A percentile compares a stretch with the other conserved stretches of the same genome.
Evolutionary conservation across 805 yeast species (phyloP).

Genomic region (Debaryomyces castellii): DNA sequence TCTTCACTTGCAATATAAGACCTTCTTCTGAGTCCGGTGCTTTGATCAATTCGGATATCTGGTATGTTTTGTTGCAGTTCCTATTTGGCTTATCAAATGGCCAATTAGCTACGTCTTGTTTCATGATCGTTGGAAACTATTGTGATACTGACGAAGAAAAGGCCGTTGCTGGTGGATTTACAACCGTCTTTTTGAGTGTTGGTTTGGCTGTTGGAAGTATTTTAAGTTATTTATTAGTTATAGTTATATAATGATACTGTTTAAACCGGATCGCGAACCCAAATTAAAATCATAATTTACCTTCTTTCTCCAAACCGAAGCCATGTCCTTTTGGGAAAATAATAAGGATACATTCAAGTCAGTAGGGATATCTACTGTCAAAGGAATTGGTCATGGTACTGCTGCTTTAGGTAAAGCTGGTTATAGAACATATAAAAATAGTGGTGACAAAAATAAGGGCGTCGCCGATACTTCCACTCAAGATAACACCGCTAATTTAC

Average conservation of each 20-base stretch:
- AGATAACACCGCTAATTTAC: slow-evolving; percentile 9
- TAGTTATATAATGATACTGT: slow-evolving; percentile 9
- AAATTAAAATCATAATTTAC: background rate
- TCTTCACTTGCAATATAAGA: slow-evolving; percentile 64
- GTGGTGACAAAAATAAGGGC: slow-evolving; percentile 28
- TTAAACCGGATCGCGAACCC: background rate
- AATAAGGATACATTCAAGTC: slow-evolving; percentile 52
- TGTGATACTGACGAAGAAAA: slow-evolving; percentile 64
- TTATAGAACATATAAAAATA: slow-evolving; percentile 47
- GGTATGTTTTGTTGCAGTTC: slow-evolving; percentile 71
- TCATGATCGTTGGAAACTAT: slow-evolving; percentile 68
- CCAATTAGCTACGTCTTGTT: slow-evolving; percentile 74
- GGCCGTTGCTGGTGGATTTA: slow-evolving; percentile 94
- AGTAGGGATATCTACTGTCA: slow-evolving; percentile 48
- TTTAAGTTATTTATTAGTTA: slow-evolving; percentile 66
- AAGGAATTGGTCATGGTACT: slow-evolving; percentile 53
- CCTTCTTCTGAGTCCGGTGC: slow-evolving; percentile 37
- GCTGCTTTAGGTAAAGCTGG: slow-evolving; percentile 52
- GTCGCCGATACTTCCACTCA: slow-evolving; percentile 7
- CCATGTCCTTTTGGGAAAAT: slow-evolving; percentile 35
- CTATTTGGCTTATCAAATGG: slow-evolving; percentile 88
- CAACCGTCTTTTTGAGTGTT: slow-evolving; percentile 72
- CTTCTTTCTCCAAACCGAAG: background rate
- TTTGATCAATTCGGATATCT: slow-evolving; percentile 53
- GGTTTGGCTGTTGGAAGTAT: slow-evolving; percentile 83